Percentiles rank a stretch among this genome's conserved stretches.
phyloP scores from a whole-genome alignment of 2,329 filamentous ascomycete genomes.

The Fusarium keratoplasticum region DNA sequence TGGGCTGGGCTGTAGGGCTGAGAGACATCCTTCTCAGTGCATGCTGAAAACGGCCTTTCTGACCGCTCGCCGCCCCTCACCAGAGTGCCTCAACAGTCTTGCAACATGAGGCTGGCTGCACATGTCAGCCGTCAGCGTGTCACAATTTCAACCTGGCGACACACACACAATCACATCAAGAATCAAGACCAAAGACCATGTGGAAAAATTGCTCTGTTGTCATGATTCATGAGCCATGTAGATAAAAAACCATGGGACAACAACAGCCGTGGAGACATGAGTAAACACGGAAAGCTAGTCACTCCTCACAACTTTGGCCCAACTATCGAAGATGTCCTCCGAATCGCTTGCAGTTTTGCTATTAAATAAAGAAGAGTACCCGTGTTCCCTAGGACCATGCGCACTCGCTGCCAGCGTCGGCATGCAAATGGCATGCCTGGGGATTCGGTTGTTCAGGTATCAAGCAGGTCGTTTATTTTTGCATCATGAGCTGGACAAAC shows the following conservation, averaged over 20 bases:
- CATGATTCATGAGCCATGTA: slow-evolving; percentile 29
- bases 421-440: slow-evolving; percentile 26
- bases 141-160: slow-evolving; percentile 1
- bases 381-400: slow-evolving; percentile 30
- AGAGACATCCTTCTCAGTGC: slow-evolving; percentile 16
- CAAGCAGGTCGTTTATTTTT: slow-evolving; percentile 73
- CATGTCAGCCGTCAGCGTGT: slow-evolving; percentile 3
- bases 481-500: slow-evolving; percentile 96
- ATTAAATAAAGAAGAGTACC: slow-evolving; percentile 44
- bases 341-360: slow-evolving; percentile 48
- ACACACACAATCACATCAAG: not conserved
- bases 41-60: slow-evolving; percentile 17
- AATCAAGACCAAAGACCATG: slow-evolving; percentile 10
- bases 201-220: slow-evolving; percentile 41
- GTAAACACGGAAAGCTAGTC: slow-evolving; percentile 42
- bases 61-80: slow-evolving; percentile 34
- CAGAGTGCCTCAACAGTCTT: slow-evolving; percentile 14
- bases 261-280: slow-evolving; percentile 37
- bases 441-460: slow-evolving; percentile 41
- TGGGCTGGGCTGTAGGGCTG: slow-evolving; percentile 42
- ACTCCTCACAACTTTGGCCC: slow-evolving; percentile 43
- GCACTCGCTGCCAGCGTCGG: slow-evolving; percentile 27
- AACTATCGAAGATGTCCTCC: slow-evolving; percentile 42
- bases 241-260: slow-evolving; percentile 27
- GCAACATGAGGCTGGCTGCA: not conserved